These are phyloP conservation scores for Pleochaeta shiraiana DNA, from an alignment of 2,329 filamentous ascomycete species.

Conservation along the genomic window DNA sequence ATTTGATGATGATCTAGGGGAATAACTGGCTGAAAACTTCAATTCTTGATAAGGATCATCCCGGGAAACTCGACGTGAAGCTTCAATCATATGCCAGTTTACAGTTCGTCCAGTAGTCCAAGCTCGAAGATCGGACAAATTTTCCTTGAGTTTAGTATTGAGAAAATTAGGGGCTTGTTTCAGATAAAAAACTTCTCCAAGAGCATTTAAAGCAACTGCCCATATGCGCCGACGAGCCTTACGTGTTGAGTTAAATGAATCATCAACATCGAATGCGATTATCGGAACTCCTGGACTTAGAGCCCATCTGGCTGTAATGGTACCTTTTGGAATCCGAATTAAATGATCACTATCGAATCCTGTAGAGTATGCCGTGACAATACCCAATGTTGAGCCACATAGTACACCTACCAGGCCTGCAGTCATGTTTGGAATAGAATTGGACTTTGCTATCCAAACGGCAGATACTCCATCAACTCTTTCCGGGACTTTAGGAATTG, in stretches of 20 bases:
- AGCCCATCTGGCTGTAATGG: conserved; percentile 74
- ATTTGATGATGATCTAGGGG: conserved; percentile 55
- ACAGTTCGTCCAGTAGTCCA: conserved; percentile 65
- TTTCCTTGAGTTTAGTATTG: conserved; percentile 22
- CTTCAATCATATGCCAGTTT: conserved; percentile 62
- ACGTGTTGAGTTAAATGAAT: conserved; percentile 52
- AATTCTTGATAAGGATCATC: conserved; percentile 52
- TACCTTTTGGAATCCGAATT: conserved; percentile 45
- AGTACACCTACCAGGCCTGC: conserved; percentile 64
- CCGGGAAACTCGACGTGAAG: conserved; percentile 48
- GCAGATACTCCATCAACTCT: conserved; percentile 50
- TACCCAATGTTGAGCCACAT: conserved; percentile 60
- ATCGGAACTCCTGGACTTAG: conserved; percentile 87
- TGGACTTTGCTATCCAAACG: conserved; percentile 79
- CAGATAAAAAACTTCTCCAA: conserved; percentile 80
- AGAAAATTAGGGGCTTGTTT: conserved; percentile 41
- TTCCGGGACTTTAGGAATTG: conserved; percentile 55
- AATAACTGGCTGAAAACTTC: conserved; percentile 50
- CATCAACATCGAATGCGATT: conserved; percentile 62
- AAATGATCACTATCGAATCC: conserved; percentile 31
- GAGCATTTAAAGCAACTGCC: conserved; percentile 82
- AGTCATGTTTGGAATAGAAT: conserved; percentile 46
- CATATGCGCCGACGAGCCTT: conserved; percentile 52
- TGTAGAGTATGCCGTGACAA: conserved; percentile 64
- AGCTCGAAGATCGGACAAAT: conserved; percentile 41